Evolutionary conservation across 768 basidiomycete genomes (phyloP), one percentile per base, ranked within the genome.

Genomic region (Auriscalpium vulgare): DNA sequence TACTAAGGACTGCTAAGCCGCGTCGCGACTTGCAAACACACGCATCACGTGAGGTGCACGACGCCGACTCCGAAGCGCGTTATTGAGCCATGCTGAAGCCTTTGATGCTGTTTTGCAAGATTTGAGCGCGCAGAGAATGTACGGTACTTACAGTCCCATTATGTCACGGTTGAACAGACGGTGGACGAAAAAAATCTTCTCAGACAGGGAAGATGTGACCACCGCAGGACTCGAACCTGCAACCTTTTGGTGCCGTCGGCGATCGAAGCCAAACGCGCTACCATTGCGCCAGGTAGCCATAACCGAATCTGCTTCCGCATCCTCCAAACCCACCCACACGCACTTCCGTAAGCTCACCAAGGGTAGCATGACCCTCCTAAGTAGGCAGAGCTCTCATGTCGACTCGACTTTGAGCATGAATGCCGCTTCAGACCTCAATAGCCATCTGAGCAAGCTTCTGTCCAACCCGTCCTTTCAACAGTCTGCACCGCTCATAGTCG

Each of bases 221-320:
- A 87, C 86, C 84, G 86, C 88, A 88, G 88, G 88, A 87, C 86
- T 90, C 87, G 88, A 90, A 90, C 88, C 88, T 90, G 87, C 88
- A 90, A 85, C 88, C 88, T 89, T 86, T 88, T 88, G 88, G 87
- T 90, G 60, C 82, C 71, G 74, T 71, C 62, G 75, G 82, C 83
- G 65, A 80, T 87, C 86, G 87, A 89, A 89, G 85, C 86, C 87
- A 88, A 87, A 89, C 86, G 87, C 87, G 87, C 87, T 89, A 87
- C 87, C 87, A 88, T 88, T 89, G 87, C 85, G 87, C 87, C 74
- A 89, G 84, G 84, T 81, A 55, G 58, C 60, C 60, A 52, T 61
- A n/a, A 8, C 3, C 13, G 1, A 2, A 2, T 4, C 10, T 1
- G 3, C 11, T 9, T 5, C 43, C 53, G n/a, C 35, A 14, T 13